phyloP scores from a whole-genome alignment of 257 asterid genomes.

The Salvia miltiorrhiza region DNA sequence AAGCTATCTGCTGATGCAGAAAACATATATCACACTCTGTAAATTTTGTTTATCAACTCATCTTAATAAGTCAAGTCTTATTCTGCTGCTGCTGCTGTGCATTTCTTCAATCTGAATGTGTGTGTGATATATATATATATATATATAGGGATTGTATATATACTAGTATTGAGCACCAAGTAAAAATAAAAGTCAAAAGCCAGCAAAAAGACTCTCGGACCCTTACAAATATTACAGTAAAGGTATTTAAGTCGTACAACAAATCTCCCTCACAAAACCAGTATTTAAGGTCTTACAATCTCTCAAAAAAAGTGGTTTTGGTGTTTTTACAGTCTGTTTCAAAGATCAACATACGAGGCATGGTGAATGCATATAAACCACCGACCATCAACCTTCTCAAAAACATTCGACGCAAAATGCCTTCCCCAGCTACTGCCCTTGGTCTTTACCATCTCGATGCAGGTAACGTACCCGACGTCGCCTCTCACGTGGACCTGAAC shows the following conservation, averaged over 20 bases:
- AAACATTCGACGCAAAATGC: slow-evolving; percentile 83
- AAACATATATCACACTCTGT: slow-evolving; percentile 13
- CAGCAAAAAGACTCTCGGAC: not conserved
- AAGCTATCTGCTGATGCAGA: slow-evolving; percentile 20
- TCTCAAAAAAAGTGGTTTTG: slow-evolving; percentile 47
- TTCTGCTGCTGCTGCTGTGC: not conserved
- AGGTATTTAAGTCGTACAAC: not conserved
- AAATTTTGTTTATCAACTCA: slow-evolving; percentile 17
- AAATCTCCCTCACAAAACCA: slow-evolving; percentile 22
- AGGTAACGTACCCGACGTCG: slow-evolving; percentile 71
- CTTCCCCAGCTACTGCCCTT: slow-evolving; percentile 95
- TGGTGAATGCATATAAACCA: slow-evolving; percentile 92
- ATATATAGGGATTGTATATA: too few species aligned
- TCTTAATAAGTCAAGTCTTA: slow-evolving; percentile 20
- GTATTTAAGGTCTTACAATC: not conserved
- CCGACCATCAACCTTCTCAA: slow-evolving; percentile 77
- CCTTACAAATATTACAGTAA: not conserved
- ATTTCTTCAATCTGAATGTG: too few species aligned
- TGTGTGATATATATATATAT: too few species aligned
- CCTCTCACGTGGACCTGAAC: slow-evolving; percentile 81
- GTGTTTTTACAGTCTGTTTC: slow-evolving; percentile 16
- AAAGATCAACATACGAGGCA: slow-evolving; percentile 78
- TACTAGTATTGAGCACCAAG: too few species aligned
- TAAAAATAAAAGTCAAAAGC: not conserved
- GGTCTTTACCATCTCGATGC: slow-evolving; percentile 87